phyloP scores from a whole-genome alignment of 148 eudicot genomes.

The Hydrangea macrophylla region DNA sequence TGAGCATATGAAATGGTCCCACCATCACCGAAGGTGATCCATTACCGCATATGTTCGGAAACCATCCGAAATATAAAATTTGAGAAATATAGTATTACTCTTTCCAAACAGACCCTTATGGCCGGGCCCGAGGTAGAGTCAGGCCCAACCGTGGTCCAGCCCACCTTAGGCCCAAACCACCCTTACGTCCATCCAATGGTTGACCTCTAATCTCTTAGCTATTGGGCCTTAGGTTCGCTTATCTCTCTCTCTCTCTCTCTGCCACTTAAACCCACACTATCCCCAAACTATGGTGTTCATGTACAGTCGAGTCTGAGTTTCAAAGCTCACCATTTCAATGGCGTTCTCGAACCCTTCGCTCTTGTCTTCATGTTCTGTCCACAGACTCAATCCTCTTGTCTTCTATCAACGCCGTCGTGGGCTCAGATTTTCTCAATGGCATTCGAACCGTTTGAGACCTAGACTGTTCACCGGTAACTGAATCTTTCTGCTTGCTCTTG shows the following conservation, averaged over 20 bases:
- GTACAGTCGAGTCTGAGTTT: not conserved
- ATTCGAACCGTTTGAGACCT: constrained; percentile 23
- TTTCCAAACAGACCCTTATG: no score
- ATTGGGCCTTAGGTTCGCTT: no score
- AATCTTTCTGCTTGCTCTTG: no score
- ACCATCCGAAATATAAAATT: no score
- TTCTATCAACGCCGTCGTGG: constrained; percentile 49
- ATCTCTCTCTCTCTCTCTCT: not conserved
- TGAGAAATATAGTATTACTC: no score
- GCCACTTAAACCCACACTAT: not conserved
- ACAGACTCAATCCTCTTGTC: constrained; percentile 54
- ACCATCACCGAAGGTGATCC: no score
- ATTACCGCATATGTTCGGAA: no score
- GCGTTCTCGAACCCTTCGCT: constrained; percentile 54
- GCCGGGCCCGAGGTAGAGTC: no score
- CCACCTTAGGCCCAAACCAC: no score
- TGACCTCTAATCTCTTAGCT: not conserved
- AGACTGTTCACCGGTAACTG: constrained; percentile 46
- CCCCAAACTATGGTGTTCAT: not conserved
- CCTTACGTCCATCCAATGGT: constrained; percentile 65
- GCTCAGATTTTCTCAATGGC: constrained; percentile 23
- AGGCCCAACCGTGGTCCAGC: no score
- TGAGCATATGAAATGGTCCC: no score
- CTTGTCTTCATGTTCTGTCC: constrained; percentile 51
- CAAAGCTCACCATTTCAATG: constrained; percentile 29